Percentiles rank a stretch among this genome's conserved stretches.
Evolutionary conservation across 2,329 filamentous ascomycete species (phyloP).

Genomic region (Xylaria arbuscula): DNA sequence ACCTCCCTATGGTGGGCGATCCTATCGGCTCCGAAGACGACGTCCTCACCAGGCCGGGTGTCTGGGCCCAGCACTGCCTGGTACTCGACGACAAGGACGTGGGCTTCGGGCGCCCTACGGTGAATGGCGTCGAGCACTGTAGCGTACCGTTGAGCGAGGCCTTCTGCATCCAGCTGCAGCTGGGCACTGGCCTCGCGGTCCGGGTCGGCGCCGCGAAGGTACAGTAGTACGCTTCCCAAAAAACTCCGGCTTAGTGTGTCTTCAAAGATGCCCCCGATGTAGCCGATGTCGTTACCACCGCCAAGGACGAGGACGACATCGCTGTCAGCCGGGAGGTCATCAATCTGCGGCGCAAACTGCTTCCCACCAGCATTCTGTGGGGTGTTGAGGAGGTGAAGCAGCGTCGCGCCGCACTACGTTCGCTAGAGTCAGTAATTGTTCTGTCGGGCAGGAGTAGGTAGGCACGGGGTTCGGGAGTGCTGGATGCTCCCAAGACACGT

Average conservation of each 20-base stretch:
- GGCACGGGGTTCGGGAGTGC: too few relatives aligned
- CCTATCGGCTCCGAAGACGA: slow-evolving; percentile 45
- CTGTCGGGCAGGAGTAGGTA: too few relatives aligned
- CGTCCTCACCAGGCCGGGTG: slow-evolving; percentile 42
- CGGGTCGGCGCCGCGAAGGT: slow-evolving; percentile 34
- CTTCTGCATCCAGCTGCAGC: slow-evolving; percentile 38
- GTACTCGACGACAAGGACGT: slow-evolving; percentile 57
- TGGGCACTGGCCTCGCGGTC: slow-evolving; percentile 24
- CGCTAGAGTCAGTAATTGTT: too few relatives aligned
- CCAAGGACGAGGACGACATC: slow-evolving; percentile 53
- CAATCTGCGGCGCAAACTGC: slow-evolving; percentile 52
- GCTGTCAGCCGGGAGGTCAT: slow-evolving; percentile 49
- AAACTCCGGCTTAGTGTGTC: slow-evolving; percentile 44
- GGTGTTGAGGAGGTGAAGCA: slow-evolving; percentile 52
- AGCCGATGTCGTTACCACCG: slow-evolving; percentile 55
- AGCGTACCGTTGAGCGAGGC: slow-evolving; percentile 44
- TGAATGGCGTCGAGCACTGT: slow-evolving; percentile 44
- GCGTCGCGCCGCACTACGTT: slow-evolving; percentile 50
- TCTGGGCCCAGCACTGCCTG: slow-evolving; percentile 50
- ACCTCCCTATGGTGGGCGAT: slow-evolving; percentile 45
- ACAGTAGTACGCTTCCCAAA: slow-evolving; percentile 33
- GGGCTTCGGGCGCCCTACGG: slow-evolving; percentile 55
- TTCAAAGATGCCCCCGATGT: slow-evolving; percentile 51
- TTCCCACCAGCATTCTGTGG: slow-evolving; percentile 47
- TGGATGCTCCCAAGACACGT: too few relatives aligned